Percentiles rank a stretch among this genome's conserved stretches.
phyloP scores from a whole-genome alignment of 2,329 filamentous ascomycete genomes.

The Rhynchosporium secalis region DNA sequence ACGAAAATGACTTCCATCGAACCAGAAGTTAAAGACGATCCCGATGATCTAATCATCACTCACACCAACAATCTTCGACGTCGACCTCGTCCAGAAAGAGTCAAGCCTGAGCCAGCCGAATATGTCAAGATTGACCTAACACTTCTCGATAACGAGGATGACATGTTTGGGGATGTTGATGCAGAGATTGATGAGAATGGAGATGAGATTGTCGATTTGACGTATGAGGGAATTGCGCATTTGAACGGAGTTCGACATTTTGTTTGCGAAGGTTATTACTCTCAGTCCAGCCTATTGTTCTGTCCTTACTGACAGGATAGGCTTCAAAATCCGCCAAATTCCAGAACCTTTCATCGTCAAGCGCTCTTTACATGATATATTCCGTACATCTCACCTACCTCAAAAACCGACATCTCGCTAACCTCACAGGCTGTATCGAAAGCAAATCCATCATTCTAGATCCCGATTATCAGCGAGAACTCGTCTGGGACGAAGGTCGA shows the following conservation, averaged over 20 bases:
- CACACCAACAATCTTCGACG: conserved; percentile 3
- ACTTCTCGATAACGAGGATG: conserved; percentile 24
- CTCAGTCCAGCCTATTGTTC: background rate
- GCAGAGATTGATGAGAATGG: conserved; percentile 16
- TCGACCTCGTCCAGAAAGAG: conserved; percentile 10
- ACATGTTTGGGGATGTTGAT: conserved; percentile 37
- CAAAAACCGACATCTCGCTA: background rate
- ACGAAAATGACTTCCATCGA: background rate
- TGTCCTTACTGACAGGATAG: conserved; percentile 13
- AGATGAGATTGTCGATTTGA: conserved; percentile 33
- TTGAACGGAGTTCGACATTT: conserved; percentile 32
- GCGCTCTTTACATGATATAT: conserved; percentile 30
- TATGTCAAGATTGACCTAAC: conserved; percentile 25
- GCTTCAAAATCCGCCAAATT: conserved; percentile 37
- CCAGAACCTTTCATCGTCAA: conserved; percentile 33
- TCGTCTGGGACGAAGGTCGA: conserved; percentile 46
- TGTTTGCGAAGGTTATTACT: conserved; percentile 33
- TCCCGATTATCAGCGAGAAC: conserved; percentile 49
- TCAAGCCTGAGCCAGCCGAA: conserved; percentile 28
- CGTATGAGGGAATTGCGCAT: conserved; percentile 31
- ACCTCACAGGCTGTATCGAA: conserved; percentile 35
- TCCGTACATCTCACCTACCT: conserved; percentile 24
- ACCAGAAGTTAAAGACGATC: conserved; percentile 17
- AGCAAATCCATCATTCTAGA: conserved; percentile 44
- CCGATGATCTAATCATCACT: conserved; percentile 14